These are phyloP conservation scores for Coleophoma cylindrospora DNA, from an alignment of 2,329 filamentous ascomycete species.

Conservation along the genomic window DNA sequence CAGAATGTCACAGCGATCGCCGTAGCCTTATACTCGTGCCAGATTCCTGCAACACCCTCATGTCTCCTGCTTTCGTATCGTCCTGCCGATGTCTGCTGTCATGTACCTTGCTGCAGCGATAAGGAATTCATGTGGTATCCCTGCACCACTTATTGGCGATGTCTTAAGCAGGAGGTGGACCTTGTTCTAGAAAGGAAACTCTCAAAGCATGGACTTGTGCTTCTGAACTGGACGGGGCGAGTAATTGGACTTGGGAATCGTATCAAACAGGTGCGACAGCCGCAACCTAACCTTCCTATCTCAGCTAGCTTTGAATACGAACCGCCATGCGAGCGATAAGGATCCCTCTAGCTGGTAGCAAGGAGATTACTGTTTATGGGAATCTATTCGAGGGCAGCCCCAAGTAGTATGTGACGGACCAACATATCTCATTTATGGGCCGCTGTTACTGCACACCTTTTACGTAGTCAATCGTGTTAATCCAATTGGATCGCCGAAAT, in stretches of 20 bases:
- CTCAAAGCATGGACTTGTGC: neutral
- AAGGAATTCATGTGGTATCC: neutral
- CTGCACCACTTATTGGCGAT: neutral
- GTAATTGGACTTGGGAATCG: no score
- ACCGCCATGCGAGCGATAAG: no score
- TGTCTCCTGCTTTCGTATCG: neutral
- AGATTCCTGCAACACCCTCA: neutral
- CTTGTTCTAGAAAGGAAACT: neutral
- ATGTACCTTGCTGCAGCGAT: neutral
- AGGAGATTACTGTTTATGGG: no score
- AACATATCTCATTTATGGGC: no score
- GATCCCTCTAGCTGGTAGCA: no score
- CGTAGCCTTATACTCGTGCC: neutral
- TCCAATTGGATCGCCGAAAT: no score
- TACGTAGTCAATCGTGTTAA: no score
- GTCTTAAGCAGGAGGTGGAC: neutral
- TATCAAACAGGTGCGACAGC: no score
- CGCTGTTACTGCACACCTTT: no score
- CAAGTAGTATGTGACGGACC: no score
- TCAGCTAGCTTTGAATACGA: constrained; percentile 31
- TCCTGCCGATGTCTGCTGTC: neutral
- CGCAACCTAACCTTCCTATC: constrained; percentile 19
- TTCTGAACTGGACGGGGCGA: no score
- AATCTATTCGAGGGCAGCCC: no score
- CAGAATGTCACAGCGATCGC: neutral